phyloP scores from a whole-genome alignment of 306 rosid genomes.

The Malus sieversii region DNA sequence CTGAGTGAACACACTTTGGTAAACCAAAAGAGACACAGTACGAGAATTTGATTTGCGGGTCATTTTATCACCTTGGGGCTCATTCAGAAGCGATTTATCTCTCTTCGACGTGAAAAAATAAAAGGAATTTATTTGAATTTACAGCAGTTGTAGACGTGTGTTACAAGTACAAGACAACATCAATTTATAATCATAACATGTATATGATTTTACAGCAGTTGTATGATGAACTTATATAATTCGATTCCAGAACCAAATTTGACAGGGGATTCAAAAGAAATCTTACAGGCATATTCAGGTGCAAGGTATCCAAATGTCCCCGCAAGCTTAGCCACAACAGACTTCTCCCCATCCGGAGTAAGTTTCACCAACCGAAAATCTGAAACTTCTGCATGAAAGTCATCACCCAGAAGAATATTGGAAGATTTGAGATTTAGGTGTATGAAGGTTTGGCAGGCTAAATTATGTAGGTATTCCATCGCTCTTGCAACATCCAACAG shows the following conservation, averaged over 20 bases:
- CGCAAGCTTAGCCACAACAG: slow-evolving; percentile 63
- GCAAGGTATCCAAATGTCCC: slow-evolving; percentile 92
- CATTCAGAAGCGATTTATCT: not conserved
- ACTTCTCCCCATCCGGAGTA: slow-evolving; percentile 66
- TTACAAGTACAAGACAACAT: not conserved
- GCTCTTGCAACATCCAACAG: slow-evolving; percentile 86
- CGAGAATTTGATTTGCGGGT: not conserved
- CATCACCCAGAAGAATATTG: slow-evolving; percentile 59
- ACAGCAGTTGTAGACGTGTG: not conserved
- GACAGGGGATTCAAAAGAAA: not conserved
- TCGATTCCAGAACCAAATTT: not conserved
- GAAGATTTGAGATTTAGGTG: slow-evolving; percentile 85
- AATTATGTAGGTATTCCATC: slow-evolving; percentile 64
- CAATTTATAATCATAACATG: too few species aligned
- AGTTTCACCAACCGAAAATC: slow-evolving; percentile 83
- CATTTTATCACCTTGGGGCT: not conserved
- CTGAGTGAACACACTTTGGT: not conserved
- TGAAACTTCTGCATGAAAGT: slow-evolving; percentile 72
- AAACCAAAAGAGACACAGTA: not conserved
- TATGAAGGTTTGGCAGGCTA: slow-evolving; percentile 66
- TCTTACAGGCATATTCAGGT: slow-evolving; percentile 76
- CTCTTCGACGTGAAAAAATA: not conserved
- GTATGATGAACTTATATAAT: not conserved
- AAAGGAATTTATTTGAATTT: not conserved
- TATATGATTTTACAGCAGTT: too few species aligned